A percentile compares a stretch with the other conserved stretches of the same genome.
phyloP scores from a whole-genome alignment of 352 stramenopile genomes.

The Globisporangium spinosum region DNA sequence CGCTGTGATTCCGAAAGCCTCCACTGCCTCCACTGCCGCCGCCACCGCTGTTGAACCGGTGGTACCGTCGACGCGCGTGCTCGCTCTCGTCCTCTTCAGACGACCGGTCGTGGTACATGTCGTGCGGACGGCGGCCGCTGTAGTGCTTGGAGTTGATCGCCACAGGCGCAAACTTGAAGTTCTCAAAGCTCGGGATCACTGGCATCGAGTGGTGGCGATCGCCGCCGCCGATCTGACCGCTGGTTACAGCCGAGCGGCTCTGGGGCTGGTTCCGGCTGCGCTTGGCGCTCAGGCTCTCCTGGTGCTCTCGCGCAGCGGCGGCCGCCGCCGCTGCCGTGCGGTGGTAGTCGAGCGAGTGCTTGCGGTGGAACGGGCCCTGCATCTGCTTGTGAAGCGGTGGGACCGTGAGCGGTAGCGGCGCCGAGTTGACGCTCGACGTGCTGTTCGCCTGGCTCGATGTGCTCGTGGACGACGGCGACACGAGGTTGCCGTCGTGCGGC shows the following conservation, averaged over 20 bases:
- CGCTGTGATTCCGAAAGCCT: conserved; percentile 4
- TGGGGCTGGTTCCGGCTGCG: conserved; percentile 14
- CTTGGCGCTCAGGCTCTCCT: conserved; percentile 18
- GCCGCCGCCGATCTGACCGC: conserved; percentile 13
- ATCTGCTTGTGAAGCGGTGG: conserved; percentile 22
- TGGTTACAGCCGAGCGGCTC: conserved; percentile 4
- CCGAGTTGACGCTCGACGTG: conserved; percentile 29
- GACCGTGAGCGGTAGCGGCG: conserved; percentile 22
- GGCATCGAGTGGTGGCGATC: conserved; percentile 53
- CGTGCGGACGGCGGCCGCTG: conserved; percentile 17
- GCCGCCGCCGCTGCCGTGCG: conserved; percentile 16
- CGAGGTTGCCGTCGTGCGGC: conserved; percentile 40
- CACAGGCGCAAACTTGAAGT: conserved; percentile 20
- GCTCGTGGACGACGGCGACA: conserved; percentile 62
- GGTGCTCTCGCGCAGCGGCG: conserved; percentile 19
- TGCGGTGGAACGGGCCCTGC: conserved; percentile 27
- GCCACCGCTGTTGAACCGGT: conserved; percentile 11
- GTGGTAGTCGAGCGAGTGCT: conserved; percentile 39
- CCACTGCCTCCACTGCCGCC: background rate
- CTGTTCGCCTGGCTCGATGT: conserved; percentile 36
- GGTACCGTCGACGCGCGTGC: conserved; percentile 19
- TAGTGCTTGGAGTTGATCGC: conserved; percentile 9
- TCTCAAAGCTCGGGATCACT: conserved; percentile 49
- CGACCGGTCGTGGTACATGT: conserved; percentile 19
- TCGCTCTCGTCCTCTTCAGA: conserved; percentile 27